A percentile compares a stretch with the other conserved stretches of the same genome.
These are phyloP conservation scores for Rutstroemia sp. DNA, from an alignment of 2,329 filamentous ascomycete species.

Conservation along the genomic window DNA sequence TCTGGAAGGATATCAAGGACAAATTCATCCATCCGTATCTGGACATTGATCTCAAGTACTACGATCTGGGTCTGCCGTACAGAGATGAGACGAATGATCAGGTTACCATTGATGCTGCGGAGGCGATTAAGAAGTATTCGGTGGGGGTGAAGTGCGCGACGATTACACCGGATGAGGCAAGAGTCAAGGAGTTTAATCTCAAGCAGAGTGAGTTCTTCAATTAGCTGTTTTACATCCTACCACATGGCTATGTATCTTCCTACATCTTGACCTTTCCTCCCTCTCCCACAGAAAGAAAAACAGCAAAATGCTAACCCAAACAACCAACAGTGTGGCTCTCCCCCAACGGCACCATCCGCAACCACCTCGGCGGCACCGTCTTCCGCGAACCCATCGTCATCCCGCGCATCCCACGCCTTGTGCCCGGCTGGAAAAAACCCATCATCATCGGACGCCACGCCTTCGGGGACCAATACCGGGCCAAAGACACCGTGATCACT, in stretches of 20 bases:
- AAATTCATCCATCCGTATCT: slow-evolving; percentile 97
- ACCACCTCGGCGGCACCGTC: slow-evolving; percentile 80
- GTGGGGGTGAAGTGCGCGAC: slow-evolving; percentile 99
- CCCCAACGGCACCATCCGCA: slow-evolving; percentile 84
- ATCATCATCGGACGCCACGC: slow-evolving; percentile 99
- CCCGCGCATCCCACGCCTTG: slow-evolving; percentile 81
- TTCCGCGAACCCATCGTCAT: slow-evolving; percentile 99
- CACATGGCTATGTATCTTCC: too few species aligned
- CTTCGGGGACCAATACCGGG: slow-evolving; percentile 97
- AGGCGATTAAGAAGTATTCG: slow-evolving; percentile 98
- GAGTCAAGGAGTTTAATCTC: slow-evolving; percentile 95
- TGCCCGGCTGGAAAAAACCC: slow-evolving; percentile 96
- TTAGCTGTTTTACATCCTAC: not conserved
- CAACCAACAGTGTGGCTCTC: slow-evolving; percentile 78
- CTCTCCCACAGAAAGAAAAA: not conserved
- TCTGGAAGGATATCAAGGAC: slow-evolving; percentile 99
- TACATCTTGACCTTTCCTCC: not conserved
- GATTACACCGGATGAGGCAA: slow-evolving; percentile 94
- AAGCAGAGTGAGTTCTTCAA: slow-evolving; percentile 73
- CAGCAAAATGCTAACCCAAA: slow-evolving; percentile 10
- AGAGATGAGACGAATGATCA: slow-evolving; percentile 94
- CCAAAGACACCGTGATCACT: slow-evolving; percentile 80
- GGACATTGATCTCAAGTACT: slow-evolving; percentile 97
- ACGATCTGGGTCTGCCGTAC: slow-evolving; percentile 88
- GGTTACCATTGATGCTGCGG: slow-evolving; percentile 89